These are phyloP conservation scores for Leptomonas seymouri DNA, from an alignment of 208 protist genomes.

Conservation along the genomic window DNA sequence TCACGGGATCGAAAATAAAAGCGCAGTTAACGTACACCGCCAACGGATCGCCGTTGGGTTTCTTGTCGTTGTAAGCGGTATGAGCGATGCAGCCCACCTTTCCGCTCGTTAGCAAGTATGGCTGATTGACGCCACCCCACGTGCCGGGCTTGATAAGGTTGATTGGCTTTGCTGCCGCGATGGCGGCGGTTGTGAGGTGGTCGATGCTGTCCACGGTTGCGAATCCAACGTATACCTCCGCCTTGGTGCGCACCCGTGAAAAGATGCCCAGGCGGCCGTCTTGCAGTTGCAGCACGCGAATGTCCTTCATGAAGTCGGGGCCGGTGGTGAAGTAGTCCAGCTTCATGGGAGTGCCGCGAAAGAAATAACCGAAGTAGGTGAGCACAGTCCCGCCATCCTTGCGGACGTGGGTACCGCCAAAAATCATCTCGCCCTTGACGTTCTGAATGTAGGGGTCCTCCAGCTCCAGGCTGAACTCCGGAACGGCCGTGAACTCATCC, in stretches of 20 bases:
- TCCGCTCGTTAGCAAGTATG: slow-evolving; percentile 56
- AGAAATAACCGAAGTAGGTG: slow-evolving; percentile 65
- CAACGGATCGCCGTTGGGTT: slow-evolving; percentile 32
- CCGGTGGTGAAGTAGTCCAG: slow-evolving; percentile 51
- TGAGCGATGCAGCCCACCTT: slow-evolving; percentile 73
- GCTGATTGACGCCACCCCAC: slow-evolving; percentile 72
- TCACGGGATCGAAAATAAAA: slow-evolving; percentile 64
- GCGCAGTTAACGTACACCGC: slow-evolving; percentile 66
- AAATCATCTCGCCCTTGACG: slow-evolving; percentile 48
- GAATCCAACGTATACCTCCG: slow-evolving; percentile 56
- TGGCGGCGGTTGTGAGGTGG: slow-evolving; percentile 41
- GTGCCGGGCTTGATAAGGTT: slow-evolving; percentile 54
- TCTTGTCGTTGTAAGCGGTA: slow-evolving; percentile 62
- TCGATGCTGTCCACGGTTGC: slow-evolving; percentile 52
- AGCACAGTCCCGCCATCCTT: slow-evolving; percentile 39
- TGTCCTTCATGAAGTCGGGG: slow-evolving; percentile 64
- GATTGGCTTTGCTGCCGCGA: slow-evolving; percentile 51
- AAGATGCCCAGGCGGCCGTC: slow-evolving; percentile 63
- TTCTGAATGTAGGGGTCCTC: slow-evolving; percentile 58
- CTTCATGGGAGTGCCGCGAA: slow-evolving; percentile 30
- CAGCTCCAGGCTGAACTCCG: slow-evolving; percentile 44
- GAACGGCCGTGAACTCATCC: slow-evolving; percentile 57
- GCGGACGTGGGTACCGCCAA: slow-evolving; percentile 54
- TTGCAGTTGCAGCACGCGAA: slow-evolving; percentile 45
- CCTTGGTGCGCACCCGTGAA: slow-evolving; percentile 44